Conservation (phyloP, 2,329 filamentous ascomycete species). For the Hymenoscyphus linearis region DNA sequence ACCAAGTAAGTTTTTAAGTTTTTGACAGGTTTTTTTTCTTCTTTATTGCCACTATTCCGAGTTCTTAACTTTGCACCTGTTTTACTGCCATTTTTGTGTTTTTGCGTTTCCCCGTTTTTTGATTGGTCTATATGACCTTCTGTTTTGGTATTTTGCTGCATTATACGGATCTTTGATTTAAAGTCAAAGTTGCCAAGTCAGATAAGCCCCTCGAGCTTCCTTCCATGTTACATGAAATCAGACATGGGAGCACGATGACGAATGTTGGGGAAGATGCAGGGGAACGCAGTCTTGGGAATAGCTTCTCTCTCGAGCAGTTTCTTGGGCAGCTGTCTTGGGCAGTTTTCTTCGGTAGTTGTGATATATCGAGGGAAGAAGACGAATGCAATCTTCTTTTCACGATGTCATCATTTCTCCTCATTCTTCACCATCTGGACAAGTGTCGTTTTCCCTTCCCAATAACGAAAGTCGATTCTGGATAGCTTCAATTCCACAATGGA, state of each 20-base stretch:
- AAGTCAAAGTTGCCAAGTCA: neutral
- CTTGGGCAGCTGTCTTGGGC: neutral
- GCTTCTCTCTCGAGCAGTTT: neutral
- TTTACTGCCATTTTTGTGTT: neutral
- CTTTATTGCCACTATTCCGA: neutral
- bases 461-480: neutral
- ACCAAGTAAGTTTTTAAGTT: neutral
- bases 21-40: neutral
- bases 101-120: neutral
- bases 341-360: neutral
- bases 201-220: neutral
- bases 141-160: slow-evolving; percentile 1
- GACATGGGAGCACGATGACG: neutral
- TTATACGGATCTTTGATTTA: neutral
- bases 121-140: neutral
- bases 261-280: neutral
- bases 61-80: neutral
- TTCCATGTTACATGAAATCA: neutral
- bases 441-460: neutral
- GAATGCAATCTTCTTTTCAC: neutral
- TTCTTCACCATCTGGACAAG: neutral
- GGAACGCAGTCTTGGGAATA: neutral
- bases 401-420: neutral
- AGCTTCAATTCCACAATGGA: neutral
- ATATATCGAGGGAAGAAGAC: neutral